These are phyloP conservation scores for Cronartium quercuum DNA, from an alignment of 1,284 basidiomycete genomes.

Conservation along the genomic window DNA sequence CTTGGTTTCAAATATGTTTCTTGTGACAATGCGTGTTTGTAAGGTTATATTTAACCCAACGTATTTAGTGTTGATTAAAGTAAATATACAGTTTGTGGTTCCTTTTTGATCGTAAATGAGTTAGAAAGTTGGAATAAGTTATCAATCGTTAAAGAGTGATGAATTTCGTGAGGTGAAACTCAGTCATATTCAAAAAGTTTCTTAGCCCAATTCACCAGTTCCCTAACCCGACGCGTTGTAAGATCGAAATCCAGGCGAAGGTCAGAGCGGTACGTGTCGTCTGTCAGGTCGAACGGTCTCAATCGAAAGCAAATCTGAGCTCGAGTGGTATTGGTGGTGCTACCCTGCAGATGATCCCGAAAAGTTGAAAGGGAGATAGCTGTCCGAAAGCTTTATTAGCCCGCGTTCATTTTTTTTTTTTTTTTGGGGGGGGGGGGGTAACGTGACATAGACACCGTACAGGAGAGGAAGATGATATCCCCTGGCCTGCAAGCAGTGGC, in stretches of 20 bases:
- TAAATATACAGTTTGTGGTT: no score
- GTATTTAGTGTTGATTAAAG: no score
- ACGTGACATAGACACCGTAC: background rate
- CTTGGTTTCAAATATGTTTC: no score
- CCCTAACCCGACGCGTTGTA: slow-evolving; percentile 13
- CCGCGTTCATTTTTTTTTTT: background rate
- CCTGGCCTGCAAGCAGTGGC: slow-evolving; percentile 4
- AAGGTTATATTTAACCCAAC: no score
- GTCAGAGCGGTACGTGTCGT: slow-evolving; percentile 10
- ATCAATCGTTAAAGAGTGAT: no score
- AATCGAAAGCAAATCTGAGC: slow-evolving; percentile 32
- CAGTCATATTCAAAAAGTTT: background rate
- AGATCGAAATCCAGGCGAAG: slow-evolving; percentile 24
- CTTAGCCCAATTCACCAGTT: slow-evolving; percentile 17
- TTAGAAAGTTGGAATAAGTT: no score
- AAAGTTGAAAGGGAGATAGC: slow-evolving; percentile 21
- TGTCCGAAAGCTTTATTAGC: background rate
- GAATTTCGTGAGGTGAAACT: background rate
- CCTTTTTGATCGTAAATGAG: no score
- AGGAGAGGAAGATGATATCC: slow-evolving; percentile 32
- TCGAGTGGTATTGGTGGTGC: slow-evolving; percentile 3
- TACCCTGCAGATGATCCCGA: slow-evolving; percentile 13
- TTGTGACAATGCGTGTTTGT: no score
- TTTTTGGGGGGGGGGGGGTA: background rate
- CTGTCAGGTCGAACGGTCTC: background rate